phyloP scores from a whole-genome alignment of 2,329 filamentous ascomycete genomes.

The Lizonia empirigonia region DNA sequence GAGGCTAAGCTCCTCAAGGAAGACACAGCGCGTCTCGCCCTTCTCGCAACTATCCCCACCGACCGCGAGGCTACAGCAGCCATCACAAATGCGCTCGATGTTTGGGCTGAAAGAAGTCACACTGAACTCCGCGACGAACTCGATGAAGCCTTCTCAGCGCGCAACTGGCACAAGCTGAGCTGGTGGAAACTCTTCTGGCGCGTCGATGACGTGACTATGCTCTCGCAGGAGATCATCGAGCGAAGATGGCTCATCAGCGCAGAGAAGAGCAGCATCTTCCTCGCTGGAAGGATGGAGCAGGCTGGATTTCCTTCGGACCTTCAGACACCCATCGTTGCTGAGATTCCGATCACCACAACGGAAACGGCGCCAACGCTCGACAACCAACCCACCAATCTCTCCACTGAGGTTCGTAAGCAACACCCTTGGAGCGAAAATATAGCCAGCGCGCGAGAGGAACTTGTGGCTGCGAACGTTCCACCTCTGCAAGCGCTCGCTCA shows the following conservation, averaged over 20 bases:
- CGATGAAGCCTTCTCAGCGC: conserved; percentile 76
- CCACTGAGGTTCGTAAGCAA: conserved; percentile 34
- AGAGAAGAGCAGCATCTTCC: conserved; percentile 81
- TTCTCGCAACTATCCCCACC: conserved; percentile 44
- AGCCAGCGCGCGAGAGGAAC: conserved; percentile 65
- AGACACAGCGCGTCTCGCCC: conserved; percentile 50
- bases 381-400: conserved; percentile 27
- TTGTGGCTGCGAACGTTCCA: conserved; percentile 51
- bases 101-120: conserved; percentile 82
- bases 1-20: conserved; percentile 58
- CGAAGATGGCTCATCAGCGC: conserved; percentile 77
- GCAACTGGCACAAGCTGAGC: conserved; percentile 76
- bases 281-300: conserved; percentile 76
- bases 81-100: conserved; percentile 65
- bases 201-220: conserved; percentile 87
- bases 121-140: conserved; percentile 81
- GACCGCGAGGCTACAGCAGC: conserved; percentile 52
- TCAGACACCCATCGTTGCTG: conserved; percentile 2
- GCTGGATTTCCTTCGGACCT: conserved; percentile 56
- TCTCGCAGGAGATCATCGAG: conserved; percentile 77
- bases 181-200: conserved; percentile 98
- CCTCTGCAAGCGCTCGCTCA: conserved; percentile 54
- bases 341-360: conserved; percentile 21
- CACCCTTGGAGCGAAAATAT: conserved; percentile 77
- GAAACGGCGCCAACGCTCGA: conserved; percentile 28